Conservation (phyloP, 2,329 filamentous ascomycete species). For the Berkeleyomyces basicola region DNA sequence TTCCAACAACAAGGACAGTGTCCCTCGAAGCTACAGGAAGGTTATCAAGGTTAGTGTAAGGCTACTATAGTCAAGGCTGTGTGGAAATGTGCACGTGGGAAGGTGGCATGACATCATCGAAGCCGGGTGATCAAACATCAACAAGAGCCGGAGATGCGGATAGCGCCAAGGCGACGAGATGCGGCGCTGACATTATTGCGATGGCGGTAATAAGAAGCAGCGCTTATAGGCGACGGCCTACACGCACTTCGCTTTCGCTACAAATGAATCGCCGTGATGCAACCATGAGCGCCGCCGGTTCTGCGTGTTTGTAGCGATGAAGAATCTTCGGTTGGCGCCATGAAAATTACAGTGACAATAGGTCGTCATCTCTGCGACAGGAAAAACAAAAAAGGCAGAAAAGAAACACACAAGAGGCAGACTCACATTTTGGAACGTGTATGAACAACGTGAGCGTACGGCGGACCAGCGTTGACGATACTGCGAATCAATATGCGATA, state of each 20-base stretch:
- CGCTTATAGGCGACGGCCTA: background rate
- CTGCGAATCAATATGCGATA: background rate
- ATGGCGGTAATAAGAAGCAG: background rate
- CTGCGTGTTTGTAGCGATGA: background rate
- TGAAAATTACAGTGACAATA: background rate
- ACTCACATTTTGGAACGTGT: background rate
- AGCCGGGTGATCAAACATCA: background rate
- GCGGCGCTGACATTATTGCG: background rate
- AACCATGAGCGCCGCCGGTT: background rate
- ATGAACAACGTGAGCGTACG: background rate
- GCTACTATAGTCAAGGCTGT: background rate
- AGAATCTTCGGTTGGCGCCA: background rate
- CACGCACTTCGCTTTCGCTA: background rate
- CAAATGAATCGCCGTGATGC: background rate
- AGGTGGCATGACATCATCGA: conserved; percentile 4
- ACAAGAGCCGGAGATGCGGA: background rate
- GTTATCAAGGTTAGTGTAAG: background rate
- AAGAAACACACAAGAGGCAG: background rate
- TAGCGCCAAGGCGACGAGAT: background rate
- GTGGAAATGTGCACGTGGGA: background rate
- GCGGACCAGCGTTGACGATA: background rate
- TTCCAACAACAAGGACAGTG: background rate
- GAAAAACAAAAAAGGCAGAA: background rate
- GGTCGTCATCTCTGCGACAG: background rate
- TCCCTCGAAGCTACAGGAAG: background rate